phyloP scores from a whole-genome alignment of 1,284 basidiomycete genomes.

The Meripilus lineatus region DNA sequence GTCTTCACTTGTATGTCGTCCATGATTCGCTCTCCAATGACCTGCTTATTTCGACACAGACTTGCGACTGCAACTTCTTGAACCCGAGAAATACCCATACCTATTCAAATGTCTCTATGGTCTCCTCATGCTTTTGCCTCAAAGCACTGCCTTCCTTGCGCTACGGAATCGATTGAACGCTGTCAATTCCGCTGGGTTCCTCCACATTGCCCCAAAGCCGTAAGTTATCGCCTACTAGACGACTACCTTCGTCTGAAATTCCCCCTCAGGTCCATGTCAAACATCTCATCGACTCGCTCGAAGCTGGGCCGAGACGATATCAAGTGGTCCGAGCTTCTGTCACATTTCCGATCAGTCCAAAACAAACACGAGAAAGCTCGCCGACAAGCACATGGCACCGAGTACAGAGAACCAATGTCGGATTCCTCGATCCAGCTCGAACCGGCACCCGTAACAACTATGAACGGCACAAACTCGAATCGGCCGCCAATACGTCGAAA shows the following conservation, averaged over 20 bases:
- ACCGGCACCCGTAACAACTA: slow-evolving; percentile 6
- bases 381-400: slow-evolving; percentile 57
- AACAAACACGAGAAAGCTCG: slow-evolving; percentile 84
- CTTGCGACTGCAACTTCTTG: slow-evolving; percentile 93
- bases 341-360: slow-evolving; percentile 83
- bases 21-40: background rate
- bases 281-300: slow-evolving; percentile 52
- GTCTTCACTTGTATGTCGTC: slow-evolving; percentile 92
- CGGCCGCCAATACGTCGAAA: slow-evolving; percentile 50
- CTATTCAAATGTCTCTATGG: slow-evolving; percentile 98
- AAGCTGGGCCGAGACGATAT: slow-evolving; percentile 84
- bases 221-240: slow-evolving; percentile 25
- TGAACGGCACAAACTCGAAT: slow-evolving; percentile 5
- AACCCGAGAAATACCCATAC: slow-evolving; percentile 95
- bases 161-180: slow-evolving; percentile 91
- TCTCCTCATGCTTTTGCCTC: slow-evolving; percentile 94
- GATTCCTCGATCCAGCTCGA: slow-evolving; percentile 29
- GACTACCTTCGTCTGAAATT: background rate
- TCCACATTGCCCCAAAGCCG: slow-evolving; percentile 83
- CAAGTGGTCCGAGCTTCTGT: slow-evolving; percentile 89
- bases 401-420: slow-evolving; percentile 35
- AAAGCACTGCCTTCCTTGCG: slow-evolving; percentile 95
- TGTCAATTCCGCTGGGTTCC: slow-evolving; percentile 91
- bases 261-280: slow-evolving; percentile 24
- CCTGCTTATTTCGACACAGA: slow-evolving; percentile 51